These are phyloP conservation scores for Solanum hybrid DNA, from an alignment of 305 asterid genomes.

Conservation along the genomic window DNA sequence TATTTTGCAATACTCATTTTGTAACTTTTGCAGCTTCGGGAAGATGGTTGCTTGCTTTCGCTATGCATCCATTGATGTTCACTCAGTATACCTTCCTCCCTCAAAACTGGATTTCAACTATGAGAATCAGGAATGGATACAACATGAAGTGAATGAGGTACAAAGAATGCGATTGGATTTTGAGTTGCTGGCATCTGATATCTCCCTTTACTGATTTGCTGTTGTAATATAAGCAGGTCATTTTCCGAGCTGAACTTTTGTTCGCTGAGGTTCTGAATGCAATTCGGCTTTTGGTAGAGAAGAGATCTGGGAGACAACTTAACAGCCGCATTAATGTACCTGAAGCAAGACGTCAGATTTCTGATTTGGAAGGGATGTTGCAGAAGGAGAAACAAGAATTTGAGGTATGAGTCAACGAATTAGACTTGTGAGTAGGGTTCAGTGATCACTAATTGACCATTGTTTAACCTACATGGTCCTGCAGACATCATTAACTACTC, in stretches of 20 bases:
- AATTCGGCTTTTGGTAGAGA: conserved; percentile 45
- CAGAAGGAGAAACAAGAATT: conserved; percentile 80
- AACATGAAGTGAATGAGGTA: conserved; percentile 70
- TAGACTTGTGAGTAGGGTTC: not conserved
- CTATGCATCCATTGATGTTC: conserved; percentile 92
- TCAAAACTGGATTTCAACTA: conserved; percentile 69
- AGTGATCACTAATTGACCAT: not conserved
- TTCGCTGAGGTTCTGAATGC: conserved; percentile 72
- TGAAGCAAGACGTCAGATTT: conserved; percentile 49
- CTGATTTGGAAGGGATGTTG: conserved; percentile 59
- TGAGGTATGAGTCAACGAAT: conserved; percentile 37
- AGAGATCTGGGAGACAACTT: conserved; percentile 23
- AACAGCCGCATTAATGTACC: conserved; percentile 23
- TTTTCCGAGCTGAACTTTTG: conserved; percentile 68
- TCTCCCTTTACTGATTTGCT: conserved; percentile 9
- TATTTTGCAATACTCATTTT: not conserved
- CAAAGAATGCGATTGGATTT: conserved; percentile 4
- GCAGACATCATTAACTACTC: not conserved
- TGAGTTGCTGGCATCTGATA: conserved; percentile 8
- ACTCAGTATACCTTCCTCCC: conserved; percentile 91
- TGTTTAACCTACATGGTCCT: conserved; percentile 1
- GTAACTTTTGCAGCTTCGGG: conserved; percentile 56
- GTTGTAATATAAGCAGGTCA: conserved; percentile 44
- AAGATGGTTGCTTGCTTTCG: conserved; percentile 98
- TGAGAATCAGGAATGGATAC: conserved; percentile 80